Evolutionary conservation across 2,329 filamentous ascomycete genomes (phyloP).

Genomic region (Diaporthe citri): DNA sequence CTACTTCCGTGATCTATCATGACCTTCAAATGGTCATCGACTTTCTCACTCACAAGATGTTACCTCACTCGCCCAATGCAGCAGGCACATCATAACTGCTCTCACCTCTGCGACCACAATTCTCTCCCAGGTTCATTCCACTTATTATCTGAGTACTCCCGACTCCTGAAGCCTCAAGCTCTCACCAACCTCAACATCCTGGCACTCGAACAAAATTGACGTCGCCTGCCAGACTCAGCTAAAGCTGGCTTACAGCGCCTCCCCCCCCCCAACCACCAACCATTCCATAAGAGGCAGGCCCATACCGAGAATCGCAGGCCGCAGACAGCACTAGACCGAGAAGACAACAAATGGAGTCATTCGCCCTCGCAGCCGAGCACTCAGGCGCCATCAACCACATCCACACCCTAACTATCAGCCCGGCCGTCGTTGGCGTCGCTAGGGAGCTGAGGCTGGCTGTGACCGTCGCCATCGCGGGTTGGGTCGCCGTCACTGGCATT

Average conservation of each 20-base stretch:
- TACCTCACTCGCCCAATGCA: neutral
- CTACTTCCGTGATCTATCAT: neutral
- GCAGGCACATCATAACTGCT: neutral
- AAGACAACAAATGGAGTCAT: constrained; percentile 48
- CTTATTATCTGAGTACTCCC: neutral
- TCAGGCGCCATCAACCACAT: constrained; percentile 51
- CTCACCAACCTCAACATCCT: neutral
- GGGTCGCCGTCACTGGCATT: constrained; percentile 50
- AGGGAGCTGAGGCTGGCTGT: constrained; percentile 44
- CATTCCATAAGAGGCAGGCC: neutral
- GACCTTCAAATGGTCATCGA: neutral
- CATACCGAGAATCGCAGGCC: neutral
- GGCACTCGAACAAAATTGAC: too few species aligned
- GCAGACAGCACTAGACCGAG: neutral
- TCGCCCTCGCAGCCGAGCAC: constrained; percentile 50
- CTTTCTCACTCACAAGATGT: neutral
- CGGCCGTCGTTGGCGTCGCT: constrained; percentile 44
- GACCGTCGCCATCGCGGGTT: constrained; percentile 39
- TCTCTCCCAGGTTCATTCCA: neutral
- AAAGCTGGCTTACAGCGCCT: neutral
- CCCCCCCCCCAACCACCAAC: neutral
- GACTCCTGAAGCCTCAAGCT: neutral
- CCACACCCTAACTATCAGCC: constrained; percentile 49
- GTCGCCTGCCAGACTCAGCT: neutral
- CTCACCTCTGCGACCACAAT: too few species aligned